These are phyloP conservation scores for Aegilops speltoides DNA, from an alignment of 176 grass and related monocot species.

Conservation along the genomic window DNA sequence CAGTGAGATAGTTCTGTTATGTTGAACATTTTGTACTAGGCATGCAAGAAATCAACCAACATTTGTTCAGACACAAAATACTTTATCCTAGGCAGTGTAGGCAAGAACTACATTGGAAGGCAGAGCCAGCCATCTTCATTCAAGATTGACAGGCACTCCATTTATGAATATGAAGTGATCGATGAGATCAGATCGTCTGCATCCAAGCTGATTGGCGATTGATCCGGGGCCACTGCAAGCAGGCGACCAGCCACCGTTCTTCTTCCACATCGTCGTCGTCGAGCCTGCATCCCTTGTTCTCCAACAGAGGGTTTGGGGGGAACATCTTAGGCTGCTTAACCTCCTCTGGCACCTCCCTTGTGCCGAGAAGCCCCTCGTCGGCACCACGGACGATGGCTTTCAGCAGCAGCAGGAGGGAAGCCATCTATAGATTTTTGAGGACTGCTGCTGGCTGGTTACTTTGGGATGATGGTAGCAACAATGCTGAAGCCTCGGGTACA, in stretches of 20 bases:
- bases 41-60: background rate
- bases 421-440: slow-evolving; percentile 16
- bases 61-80: background rate
- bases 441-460: background rate
- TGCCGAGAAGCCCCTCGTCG: background rate
- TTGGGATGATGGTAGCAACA: background rate
- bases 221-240: slow-evolving; percentile 40
- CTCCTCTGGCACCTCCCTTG: background rate
- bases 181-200: slow-evolving; percentile 34
- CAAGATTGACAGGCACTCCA: background rate
- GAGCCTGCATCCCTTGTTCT: background rate
- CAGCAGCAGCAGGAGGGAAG: slow-evolving; percentile 64
- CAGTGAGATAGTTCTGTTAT: background rate
- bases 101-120: background rate
- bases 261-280: slow-evolving; percentile 18
- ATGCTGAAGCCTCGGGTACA: slow-evolving; percentile 19
- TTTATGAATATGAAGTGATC: background rate
- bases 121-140: background rate
- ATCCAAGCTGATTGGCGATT: slow-evolving; percentile 39
- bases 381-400: slow-evolving; percentile 31
- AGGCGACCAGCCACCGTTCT: slow-evolving; percentile 46
- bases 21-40: background rate
- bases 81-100: background rate
- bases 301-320: background rate
- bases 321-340: background rate